Percentiles rank a stretch among this genome's conserved stretches.
Conservation (phyloP, 139 green algal genomes). For the Protoeuglena noctilucae region DNA sequence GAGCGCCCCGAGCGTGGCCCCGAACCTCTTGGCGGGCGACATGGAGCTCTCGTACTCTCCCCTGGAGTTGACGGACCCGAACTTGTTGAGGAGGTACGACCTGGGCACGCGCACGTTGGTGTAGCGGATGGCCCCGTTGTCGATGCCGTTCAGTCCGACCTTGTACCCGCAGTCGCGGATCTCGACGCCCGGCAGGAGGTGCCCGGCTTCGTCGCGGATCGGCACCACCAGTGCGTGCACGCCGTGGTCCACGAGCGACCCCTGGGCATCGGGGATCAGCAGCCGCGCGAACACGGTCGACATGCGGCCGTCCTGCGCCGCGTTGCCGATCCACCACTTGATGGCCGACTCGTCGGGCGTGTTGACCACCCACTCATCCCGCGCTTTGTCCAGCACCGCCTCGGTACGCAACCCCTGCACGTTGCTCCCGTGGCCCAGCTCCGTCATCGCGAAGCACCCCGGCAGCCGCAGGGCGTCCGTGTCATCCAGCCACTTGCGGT, state of each 20-base stretch:
- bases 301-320: slow-evolving; percentile 49
- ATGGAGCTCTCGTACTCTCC: slow-evolving; percentile 50
- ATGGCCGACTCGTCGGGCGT: slow-evolving; percentile 56
- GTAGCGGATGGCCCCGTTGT: slow-evolving; percentile 80
- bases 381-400: slow-evolving; percentile 48
- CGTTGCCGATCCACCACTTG: slow-evolving; percentile 80
- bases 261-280: too few species aligned
- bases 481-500: slow-evolving; percentile 36
- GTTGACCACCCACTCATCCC: slow-evolving; percentile 67
- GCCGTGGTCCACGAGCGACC: slow-evolving; percentile 58
- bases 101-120: slow-evolving; percentile 50
- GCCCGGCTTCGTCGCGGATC: slow-evolving; percentile 27
- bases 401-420: slow-evolving; percentile 49
- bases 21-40: slow-evolving; percentile 40
- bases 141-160: slow-evolving; percentile 75
- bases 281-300: slow-evolving; percentile 67
- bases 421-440: slow-evolving; percentile 68
- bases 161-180: slow-evolving; percentile 88
- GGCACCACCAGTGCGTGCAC: slow-evolving; percentile 68
- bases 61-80: slow-evolving; percentile 54
- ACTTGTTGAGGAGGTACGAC: slow-evolving; percentile 57
- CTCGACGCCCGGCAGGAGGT: slow-evolving; percentile 55
- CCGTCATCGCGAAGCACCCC: slow-evolving; percentile 80
- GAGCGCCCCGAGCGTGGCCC: slow-evolving; percentile 42
- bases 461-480: slow-evolving; percentile 51